Conservation (phyloP, 78 protist species). For the Dictyostelium purpureum region DNA sequence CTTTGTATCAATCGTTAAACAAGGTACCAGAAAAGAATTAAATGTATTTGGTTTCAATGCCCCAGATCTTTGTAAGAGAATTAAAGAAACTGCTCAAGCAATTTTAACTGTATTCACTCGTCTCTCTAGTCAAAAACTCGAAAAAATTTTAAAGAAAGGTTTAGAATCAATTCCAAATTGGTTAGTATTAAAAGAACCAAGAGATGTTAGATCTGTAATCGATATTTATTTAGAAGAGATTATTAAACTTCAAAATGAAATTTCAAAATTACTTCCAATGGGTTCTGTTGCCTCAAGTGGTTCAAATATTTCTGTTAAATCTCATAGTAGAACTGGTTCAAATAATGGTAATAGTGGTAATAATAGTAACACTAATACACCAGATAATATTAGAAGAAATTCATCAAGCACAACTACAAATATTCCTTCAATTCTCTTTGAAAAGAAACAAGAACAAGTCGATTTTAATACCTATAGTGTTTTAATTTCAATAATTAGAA, state of each 20-base stretch:
- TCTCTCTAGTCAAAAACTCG: constrained; percentile 37
- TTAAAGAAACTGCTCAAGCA: constrained; percentile 47
- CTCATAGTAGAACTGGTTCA: background rate
- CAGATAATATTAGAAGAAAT: constrained; percentile 11
- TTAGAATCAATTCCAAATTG: constrained; percentile 55
- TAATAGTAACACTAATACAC: background rate
- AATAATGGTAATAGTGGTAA: background rate
- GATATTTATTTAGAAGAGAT: constrained; percentile 35
- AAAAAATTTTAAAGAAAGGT: constrained; percentile 37
- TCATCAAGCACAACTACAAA: background rate
- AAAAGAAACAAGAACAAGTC: constrained; percentile 36
- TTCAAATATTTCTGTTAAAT: background rate
- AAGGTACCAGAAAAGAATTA: constrained; percentile 13
- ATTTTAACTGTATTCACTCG: constrained; percentile 10
- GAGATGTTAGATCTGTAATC: constrained; percentile 54
- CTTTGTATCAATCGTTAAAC: constrained; percentile 14
- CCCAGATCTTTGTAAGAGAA: constrained; percentile 44
- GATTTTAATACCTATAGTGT: constrained; percentile 32
- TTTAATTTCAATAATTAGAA: constrained; percentile 14
- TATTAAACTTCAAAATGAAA: background rate
- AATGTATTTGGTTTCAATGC: constrained; percentile 9
- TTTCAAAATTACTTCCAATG: constrained; percentile 1
- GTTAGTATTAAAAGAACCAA: constrained; percentile 66
- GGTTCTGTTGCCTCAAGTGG: background rate
- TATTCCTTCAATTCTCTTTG: constrained; percentile 1